Evolutionary conservation across 495 filamentous ascomycete species (phyloP), one percentile per base, ranked within the genome.

Genomic region (Stereocaulon alpinum): DNA sequence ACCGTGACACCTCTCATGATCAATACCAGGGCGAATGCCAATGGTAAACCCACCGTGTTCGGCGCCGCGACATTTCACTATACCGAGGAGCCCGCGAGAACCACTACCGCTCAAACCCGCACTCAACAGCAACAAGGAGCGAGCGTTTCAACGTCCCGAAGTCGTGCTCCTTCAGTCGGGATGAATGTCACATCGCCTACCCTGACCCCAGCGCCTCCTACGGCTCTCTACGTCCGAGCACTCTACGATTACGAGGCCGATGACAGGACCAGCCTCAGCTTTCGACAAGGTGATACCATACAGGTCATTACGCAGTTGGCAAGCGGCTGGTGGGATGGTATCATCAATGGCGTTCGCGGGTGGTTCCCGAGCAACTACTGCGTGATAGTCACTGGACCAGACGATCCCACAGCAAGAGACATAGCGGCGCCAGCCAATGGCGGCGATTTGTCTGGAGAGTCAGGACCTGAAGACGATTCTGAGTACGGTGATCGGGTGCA

Each of bases 311-410:
- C 95, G 58, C 91, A 95, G 71, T 77, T 98, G 44, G 94, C 96
- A 66, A 97, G 91, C 62, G 93, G 93, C 10, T 98, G 93, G 93
- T 98, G 93, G 93, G 93, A 98, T 73, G 93, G 93, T 11, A 88
- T 97, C 42, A 92, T 97, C 68, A 86, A 91, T 61, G 90, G 87
- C 48, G 84, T 92, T 59, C 84, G 93, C 63, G 93, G 93, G 57
- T 98, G 93, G 93, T 98, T 98, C 74, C 93, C 93, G 9, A 97
- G 93, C 78, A 98, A 98, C 70, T 98, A 98, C 73, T 97, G 93
- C 73, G 80, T 85, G 56, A 80, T 93, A 43, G 87, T 96, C 66
- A 75, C 83, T 24, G 86, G 84, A 65, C 78, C 82, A 44, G 83
- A 87, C 51, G 88, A 94, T 59, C 68, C 76, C 40, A 71, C 69